Conservation (phyloP, 257 asterid genomes). For the Nicotiana noctiflora region DNA sequence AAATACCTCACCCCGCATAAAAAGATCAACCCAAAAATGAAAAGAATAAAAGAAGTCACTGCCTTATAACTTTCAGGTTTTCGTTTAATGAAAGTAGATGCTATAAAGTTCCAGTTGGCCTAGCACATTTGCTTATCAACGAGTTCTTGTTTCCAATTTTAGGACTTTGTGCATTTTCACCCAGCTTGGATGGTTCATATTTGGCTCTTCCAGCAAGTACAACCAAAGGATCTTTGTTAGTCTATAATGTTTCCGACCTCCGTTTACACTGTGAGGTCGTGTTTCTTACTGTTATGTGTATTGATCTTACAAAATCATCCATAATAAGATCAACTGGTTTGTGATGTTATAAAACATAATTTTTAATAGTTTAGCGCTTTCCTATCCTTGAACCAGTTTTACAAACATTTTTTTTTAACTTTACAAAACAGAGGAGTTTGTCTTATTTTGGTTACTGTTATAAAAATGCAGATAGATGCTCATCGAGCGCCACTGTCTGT, state of each 20-base stretch:
- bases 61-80: neutral
- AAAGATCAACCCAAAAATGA: neutral
- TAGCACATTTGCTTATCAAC: neutral
- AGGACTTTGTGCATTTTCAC: conserved; percentile 93
- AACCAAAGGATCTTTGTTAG: conserved; percentile 70
- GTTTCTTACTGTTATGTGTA: conserved; percentile 1
- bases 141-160: conserved; percentile 18
- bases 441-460: neutral
- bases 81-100: neutral
- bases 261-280: conserved; percentile 84
- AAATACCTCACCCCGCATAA: neutral
- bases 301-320: neutral
- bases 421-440: neutral
- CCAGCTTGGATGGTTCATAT: conserved; percentile 61
- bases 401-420: neutral
- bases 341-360: neutral
- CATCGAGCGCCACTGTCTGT: conserved; percentile 87
- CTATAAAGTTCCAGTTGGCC: neutral
- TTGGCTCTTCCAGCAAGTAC: conserved; percentile 91
- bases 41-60: neutral
- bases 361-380: neutral
- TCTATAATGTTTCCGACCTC: conserved; percentile 73
- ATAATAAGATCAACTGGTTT: neutral
- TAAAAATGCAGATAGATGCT: conserved; percentile 77
- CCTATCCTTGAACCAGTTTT: neutral